These are phyloP conservation scores for Baorangia bicolor DNA, from an alignment of 768 basidiomycete species.

Conservation along the genomic window DNA sequence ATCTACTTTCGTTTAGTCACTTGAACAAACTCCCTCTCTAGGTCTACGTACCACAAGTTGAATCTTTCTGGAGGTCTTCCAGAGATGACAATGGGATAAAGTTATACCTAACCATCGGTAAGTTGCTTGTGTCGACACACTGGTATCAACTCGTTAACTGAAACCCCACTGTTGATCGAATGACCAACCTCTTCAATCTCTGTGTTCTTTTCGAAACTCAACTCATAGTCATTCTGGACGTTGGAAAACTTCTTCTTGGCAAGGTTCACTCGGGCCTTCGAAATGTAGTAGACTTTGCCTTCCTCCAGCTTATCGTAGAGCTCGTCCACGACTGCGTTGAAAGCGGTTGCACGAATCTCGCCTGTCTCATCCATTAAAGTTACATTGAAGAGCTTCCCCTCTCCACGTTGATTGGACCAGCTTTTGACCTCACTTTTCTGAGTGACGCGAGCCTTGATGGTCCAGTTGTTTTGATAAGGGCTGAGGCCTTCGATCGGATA, in stretches of 20 bases:
- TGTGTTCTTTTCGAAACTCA: slow-evolving; percentile 79
- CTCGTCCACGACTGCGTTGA: slow-evolving; percentile 82
- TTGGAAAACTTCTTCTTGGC: slow-evolving; percentile 97
- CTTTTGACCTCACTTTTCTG: slow-evolving; percentile 85
- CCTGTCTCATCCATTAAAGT: slow-evolving; percentile 95
- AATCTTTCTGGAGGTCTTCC: slow-evolving; percentile 67
- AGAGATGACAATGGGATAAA: slow-evolving; percentile 70
- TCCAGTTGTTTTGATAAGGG: slow-evolving; percentile 99
- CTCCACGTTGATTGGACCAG: slow-evolving; percentile 89
- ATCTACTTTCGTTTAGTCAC: slow-evolving; percentile 47
- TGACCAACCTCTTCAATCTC: slow-evolving; percentile 76
- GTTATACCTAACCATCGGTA: slow-evolving; percentile 83
- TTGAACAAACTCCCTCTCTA: background rate
- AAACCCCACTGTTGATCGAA: background rate
- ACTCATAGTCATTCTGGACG: slow-evolving; percentile 89
- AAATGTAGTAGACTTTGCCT: slow-evolving; percentile 89
- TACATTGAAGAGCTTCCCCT: slow-evolving; percentile 92
- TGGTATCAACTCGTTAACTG: slow-evolving; percentile 32
- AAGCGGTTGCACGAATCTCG: slow-evolving; percentile 87
- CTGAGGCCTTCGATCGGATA: slow-evolving; percentile 93
- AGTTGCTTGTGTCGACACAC: slow-evolving; percentile 75
- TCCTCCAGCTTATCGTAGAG: slow-evolving; percentile 86
- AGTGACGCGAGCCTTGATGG: slow-evolving; percentile 91
- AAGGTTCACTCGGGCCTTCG: slow-evolving; percentile 87
- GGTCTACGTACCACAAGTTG: slow-evolving; percentile 66